Base-by-base conservation (phyloP, 768 basidiomycete genomes). In the Trametes punicea region DNA sequence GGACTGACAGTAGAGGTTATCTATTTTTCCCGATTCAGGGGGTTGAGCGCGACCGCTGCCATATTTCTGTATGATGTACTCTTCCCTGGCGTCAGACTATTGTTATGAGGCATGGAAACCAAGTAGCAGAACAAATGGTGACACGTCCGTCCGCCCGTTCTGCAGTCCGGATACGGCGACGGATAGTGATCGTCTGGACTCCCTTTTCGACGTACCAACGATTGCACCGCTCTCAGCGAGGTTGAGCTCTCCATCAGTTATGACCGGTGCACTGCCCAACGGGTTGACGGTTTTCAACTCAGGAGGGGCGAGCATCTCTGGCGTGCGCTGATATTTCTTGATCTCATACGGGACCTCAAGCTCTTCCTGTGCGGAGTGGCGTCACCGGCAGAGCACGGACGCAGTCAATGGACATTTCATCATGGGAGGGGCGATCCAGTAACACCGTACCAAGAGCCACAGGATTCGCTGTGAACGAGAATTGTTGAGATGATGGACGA, bases 391-490 rank as follows among this genome's bases (percentile, higher is more conserved):
- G 36, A 18, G 36, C 36, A 18, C 36, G 36, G 15, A 15, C 15
- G 25, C 39, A 44, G 36, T 40, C 33, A 2, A n/a, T 4, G 31
- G 8, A 36, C 26, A 39, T 30, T n/a, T 34, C 20, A 39, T 18
- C 49, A 38, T 13, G 23, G 36, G 39, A 15, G 11, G 13, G 18
- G n/a, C 33, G 10, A 25, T 26, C 15, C 20, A 49, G 16, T 50
- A 44, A 45, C 44, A 36, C 46, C 65, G 38, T 18, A 74, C 73
- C 57, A 75, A 62, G 30, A 81, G 67, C 78, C 78, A 81, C 13
- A 80, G 67, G 41, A 81, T 67, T 20, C 78, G 70, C 57, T 78
- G 77, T 6, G 80, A 77, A n/a, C 78, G 75, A 7, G 77, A 78
- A 54, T 79, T 64, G 52, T 77, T 72, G 6, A 81, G 68, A 60